phyloP scores from a whole-genome alignment of 257 asterid genomes.

The Buddleja alternifolia region DNA sequence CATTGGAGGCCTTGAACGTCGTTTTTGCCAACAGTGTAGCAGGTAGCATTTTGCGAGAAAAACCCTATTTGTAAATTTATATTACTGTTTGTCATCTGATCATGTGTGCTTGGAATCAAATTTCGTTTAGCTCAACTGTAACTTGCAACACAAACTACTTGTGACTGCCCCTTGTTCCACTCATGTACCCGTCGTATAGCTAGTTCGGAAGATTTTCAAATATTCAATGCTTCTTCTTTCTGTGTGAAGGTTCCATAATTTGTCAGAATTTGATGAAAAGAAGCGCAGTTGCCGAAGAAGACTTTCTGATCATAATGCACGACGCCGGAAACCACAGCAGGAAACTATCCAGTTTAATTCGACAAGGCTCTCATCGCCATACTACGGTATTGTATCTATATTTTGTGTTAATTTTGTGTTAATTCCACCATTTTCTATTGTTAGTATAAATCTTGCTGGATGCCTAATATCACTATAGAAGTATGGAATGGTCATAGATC shows the following conservation, averaged over 20 bases:
- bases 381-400: conserved; percentile 54
- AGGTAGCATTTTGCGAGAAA: conserved; percentile 45
- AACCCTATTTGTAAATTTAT: neutral
- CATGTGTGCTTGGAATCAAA: neutral
- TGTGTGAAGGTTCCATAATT: conserved; percentile 78
- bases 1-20: conserved; percentile 73
- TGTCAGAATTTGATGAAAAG: conserved; percentile 82
- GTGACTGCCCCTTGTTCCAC: neutral
- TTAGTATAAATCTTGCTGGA: conserved; percentile 5
- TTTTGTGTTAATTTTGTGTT: neutral
- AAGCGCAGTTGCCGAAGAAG: conserved; percentile 95
- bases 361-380: conserved; percentile 56
- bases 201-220: neutral
- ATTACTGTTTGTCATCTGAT: neutral
- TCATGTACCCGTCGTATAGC: conserved; percentile 1
- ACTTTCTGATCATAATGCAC: conserved; percentile 90
- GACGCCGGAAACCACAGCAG: conserved; percentile 90
- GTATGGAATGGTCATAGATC: conserved; percentile 4
- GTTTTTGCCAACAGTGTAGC: conserved; percentile 99
- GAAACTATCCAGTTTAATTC: conserved; percentile 66
- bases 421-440: neutral
- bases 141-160: neutral
- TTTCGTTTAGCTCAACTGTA: neutral
- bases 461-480: conserved; percentile 4
- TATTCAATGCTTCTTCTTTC: conserved; percentile 10